Evolutionary conservation across 805 yeast species (phyloP).

Genomic region (Cyberlindnera suaveolens): DNA sequence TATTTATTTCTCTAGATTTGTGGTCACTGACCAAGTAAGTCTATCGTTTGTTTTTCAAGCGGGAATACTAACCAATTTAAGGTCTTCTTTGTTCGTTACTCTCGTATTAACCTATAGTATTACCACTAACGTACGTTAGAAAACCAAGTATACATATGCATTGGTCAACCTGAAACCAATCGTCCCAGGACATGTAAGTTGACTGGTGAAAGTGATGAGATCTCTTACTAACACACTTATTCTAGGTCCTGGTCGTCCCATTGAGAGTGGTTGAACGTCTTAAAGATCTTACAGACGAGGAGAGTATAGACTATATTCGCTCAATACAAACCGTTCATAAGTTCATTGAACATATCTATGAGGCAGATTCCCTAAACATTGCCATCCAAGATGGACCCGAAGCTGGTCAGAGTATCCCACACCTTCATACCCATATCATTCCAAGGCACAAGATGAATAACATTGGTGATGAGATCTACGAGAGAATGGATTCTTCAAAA

Average conservation of each 20-base stretch:
- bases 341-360: slow-evolving; percentile 59
- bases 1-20: slow-evolving; percentile 44
- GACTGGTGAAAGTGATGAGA: not conserved
- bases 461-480: slow-evolving; percentile 70
- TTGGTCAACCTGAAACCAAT: slow-evolving; percentile 89
- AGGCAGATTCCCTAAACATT: slow-evolving; percentile 80
- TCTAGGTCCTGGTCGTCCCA: slow-evolving; percentile 68
- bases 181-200: slow-evolving; percentile 76
- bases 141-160: slow-evolving; percentile 66
- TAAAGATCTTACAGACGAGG: slow-evolving; percentile 65
- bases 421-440: slow-evolving; percentile 87
- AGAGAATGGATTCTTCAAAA: slow-evolving; percentile 47
- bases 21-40: slow-evolving; percentile 50
- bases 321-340: slow-evolving; percentile 66
- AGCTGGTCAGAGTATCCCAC: slow-evolving; percentile 96
- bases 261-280: slow-evolving; percentile 60
- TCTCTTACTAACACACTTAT: slow-evolving; percentile 6
- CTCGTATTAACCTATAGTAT: not conserved
- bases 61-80: not conserved
- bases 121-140: slow-evolving; percentile 26
- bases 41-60: not conserved
- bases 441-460: slow-evolving; percentile 64
- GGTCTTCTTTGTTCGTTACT: slow-evolving; percentile 18
- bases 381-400: slow-evolving; percentile 96
- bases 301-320: slow-evolving; percentile 68